Base-by-base conservation (phyloP, 305 asterid genomes). In the Fraxinus velutina region DNA sequence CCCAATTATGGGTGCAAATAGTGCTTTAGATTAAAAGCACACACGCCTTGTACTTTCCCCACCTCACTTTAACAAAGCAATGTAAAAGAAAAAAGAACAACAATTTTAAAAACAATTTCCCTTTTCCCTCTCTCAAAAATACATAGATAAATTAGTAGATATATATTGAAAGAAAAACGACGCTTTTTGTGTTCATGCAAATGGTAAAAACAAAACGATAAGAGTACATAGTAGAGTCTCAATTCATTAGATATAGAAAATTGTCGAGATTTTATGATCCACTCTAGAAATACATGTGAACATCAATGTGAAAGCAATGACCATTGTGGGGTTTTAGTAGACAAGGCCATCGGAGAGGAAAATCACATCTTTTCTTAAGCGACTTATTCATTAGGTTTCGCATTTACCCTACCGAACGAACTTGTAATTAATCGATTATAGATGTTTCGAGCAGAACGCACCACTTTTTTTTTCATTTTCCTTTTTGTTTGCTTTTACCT, bases 11-110 rank as follows among this genome's bases (percentile, higher is more conserved):
- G 83, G 83, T 79, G 86, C 86, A 73, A 83, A 84, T 81, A 83
- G 82, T 89, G 82, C 87, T 86, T 81, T 83, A 81, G 73, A 88
- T 86, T 84, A 82, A 88, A 33, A 55, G 64, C 68, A 86, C 86
- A 85, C 92, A 86, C 89, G 88, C 94, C 90, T 90, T 87, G 76
- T 75, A 74, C 87, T 84, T 37, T 82, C 85, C 76, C 66, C 76
- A 80, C 72, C 52, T 78, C 77, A 55, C 91, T 89, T 88, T 86
- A 32, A 42, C 66, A 88, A 82, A 80, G 85, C 87, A 83, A 36
- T 30, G 2, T 34, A 70, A 8, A 62, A 75, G 39, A 73, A 37
- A 52, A 22, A 19, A 78, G 50, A 50, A 12, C 9, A 10, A n/a
- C 2, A 70, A 8, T 32, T 8, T 1, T 73, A 32, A 8, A 29